These are phyloP conservation scores for Ceratocystis smalleyi DNA, from an alignment of 2,329 filamentous ascomycete genomes.

Conservation along the genomic window DNA sequence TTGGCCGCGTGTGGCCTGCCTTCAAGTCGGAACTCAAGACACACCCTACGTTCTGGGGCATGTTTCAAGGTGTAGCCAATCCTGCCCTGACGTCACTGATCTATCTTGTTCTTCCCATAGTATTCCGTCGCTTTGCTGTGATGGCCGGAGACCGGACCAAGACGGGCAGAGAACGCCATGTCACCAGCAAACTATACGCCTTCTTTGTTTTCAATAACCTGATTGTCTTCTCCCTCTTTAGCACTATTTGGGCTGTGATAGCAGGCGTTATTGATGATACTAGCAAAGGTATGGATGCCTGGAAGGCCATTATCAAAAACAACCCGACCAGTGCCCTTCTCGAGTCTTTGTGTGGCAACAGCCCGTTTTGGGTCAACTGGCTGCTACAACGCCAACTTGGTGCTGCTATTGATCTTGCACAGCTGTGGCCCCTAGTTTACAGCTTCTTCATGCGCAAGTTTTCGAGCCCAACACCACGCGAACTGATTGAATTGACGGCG, in stretches of 20 bases:
- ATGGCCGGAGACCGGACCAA: constrained; percentile 80
- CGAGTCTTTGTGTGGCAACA: constrained; percentile 62
- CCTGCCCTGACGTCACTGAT: constrained; percentile 76
- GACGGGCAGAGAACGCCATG: constrained; percentile 79
- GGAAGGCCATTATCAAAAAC: constrained; percentile 50
- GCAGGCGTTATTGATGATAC: constrained; percentile 46
- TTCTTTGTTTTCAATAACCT: constrained; percentile 98
- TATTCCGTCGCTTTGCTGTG: constrained; percentile 77
- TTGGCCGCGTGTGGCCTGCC: constrained; percentile 62
- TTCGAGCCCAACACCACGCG: constrained; percentile 70
- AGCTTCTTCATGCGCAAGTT: constrained; percentile 77
- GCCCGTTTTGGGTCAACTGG: constrained; percentile 88
- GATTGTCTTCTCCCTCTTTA: constrained; percentile 84
- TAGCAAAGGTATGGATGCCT: constrained; percentile 42
- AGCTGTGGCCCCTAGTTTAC: constrained; percentile 70
- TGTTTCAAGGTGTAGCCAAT: constrained; percentile 81
- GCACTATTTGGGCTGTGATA: constrained; percentile 61
- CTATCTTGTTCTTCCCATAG: constrained; percentile 74
- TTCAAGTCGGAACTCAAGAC: constrained; percentile 51
- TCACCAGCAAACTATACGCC: constrained; percentile 74
- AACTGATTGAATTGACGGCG: constrained; percentile 83
- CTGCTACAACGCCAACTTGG: constrained; percentile 84
- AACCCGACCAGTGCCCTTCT: constrained; percentile 51
- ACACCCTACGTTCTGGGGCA: constrained; percentile 58
- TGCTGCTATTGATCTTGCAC: constrained; percentile 83